Evolutionary conservation across 371 early-diverging fungal species (phyloP).

Genomic region (Zychaea mexicana): DNA sequence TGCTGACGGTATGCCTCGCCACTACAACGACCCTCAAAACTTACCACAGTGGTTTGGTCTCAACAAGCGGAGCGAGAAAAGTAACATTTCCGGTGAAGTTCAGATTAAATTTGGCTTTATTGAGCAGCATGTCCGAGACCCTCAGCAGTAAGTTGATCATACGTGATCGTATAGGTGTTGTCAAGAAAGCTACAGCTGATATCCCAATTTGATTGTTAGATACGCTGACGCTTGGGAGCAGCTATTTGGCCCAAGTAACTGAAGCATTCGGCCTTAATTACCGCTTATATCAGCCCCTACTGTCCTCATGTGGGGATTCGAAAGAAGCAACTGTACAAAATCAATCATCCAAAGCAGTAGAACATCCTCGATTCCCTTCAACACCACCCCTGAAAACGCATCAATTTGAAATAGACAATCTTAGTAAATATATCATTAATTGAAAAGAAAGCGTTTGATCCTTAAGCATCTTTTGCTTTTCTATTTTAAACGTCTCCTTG

Average conservation of each 20-base stretch:
- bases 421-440: too few species aligned
- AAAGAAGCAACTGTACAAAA: neutral
- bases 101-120: conserved; percentile 45
- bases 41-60: conserved; percentile 37
- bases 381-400: too few species aligned
- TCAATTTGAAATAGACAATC: too few species aligned
- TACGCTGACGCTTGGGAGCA: conserved; percentile 19
- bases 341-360: too few species aligned
- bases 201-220: too few species aligned
- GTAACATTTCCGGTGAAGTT: conserved; percentile 45
- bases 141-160: conserved; percentile 29
- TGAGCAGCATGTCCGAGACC: conserved; percentile 39
- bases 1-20: conserved; percentile 41
- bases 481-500: too few species aligned
- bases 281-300: too few species aligned
- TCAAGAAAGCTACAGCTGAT: neutral
- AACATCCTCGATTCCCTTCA: too few species aligned
- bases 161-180: neutral
- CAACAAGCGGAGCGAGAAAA: conserved; percentile 39
- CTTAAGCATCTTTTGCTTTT: too few species aligned
- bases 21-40: conserved; percentile 58
- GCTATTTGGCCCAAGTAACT: conserved; percentile 2
- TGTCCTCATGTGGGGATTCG: too few species aligned
- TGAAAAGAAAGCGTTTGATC: too few species aligned
- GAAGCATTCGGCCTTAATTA: too few species aligned